Evolutionary conservation across 2,329 filamentous ascomycete species (phyloP).

Genomic region (Aureobasidium lini): DNA sequence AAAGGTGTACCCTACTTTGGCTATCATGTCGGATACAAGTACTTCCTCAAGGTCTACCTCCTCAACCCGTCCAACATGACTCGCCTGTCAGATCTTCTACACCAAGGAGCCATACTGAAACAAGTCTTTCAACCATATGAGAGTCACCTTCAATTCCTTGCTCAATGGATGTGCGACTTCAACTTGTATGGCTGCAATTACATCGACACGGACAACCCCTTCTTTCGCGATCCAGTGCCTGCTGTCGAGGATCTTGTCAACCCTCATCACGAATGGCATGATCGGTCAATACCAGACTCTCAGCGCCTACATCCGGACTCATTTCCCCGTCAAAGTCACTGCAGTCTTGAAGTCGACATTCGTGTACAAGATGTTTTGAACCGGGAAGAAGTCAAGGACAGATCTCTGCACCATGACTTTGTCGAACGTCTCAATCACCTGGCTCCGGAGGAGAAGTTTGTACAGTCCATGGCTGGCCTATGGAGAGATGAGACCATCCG

Average conservation of each 20-base stretch:
- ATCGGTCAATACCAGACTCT: conserved; percentile 55
- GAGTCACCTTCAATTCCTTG: conserved; percentile 81
- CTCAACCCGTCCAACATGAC: conserved; percentile 81
- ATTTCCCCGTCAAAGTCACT: conserved; percentile 76
- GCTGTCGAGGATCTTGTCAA: conserved; percentile 55
- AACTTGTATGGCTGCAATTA: conserved; percentile 93
- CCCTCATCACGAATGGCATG: conserved; percentile 69
- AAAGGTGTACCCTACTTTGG: conserved; percentile 96
- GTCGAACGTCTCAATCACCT: conserved; percentile 61
- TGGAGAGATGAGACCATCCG: conserved; percentile 86
- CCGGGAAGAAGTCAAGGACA: conserved; percentile 62
- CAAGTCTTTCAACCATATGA: conserved; percentile 84
- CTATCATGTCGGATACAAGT: conserved; percentile 83
- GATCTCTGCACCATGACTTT: conserved; percentile 83
- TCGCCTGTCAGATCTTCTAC: conserved; percentile 77
- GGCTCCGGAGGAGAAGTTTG: conserved; percentile 65
- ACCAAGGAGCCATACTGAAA: conserved; percentile 82
- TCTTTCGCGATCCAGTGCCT: conserved; percentile 71
- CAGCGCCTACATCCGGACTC: conserved; percentile 54
- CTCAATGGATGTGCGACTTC: conserved; percentile 98
- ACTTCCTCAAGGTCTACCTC: conserved; percentile 92
- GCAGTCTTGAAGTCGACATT: conserved; percentile 82
- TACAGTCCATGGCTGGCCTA: conserved; percentile 86
- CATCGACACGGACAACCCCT: conserved; percentile 62
- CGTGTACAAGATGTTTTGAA: conserved; percentile 85